Conservation (phyloP, 495 filamentous ascomycete genomes). For the Aspergillus diversus region DNA sequence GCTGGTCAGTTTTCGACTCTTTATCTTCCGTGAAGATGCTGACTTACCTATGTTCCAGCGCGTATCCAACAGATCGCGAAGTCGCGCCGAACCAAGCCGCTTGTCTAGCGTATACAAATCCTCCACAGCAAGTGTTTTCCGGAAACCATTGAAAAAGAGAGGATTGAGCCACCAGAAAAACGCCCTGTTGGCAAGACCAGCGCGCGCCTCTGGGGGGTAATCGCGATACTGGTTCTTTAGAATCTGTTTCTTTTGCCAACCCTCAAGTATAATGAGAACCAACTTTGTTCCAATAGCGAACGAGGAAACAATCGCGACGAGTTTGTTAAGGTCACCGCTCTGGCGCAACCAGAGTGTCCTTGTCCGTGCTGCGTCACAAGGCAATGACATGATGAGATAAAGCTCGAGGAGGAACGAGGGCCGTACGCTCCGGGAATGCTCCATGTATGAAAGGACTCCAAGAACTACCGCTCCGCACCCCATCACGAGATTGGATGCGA, state of each 20-base stretch:
- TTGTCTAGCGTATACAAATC: conserved; percentile 14
- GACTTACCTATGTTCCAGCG: conserved; percentile 35
- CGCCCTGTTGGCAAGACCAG: conserved; percentile 1
- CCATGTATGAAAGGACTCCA: conserved; percentile 7
- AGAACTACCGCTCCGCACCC: conserved; percentile 3
- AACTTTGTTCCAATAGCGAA: conserved; percentile 4
- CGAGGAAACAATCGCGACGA: conserved; percentile 3
- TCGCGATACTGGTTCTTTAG: background rate
- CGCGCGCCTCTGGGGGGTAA: conserved; percentile 5
- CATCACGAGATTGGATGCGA: conserved; percentile 5
- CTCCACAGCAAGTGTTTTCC: conserved; percentile 9
- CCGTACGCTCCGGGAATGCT: conserved; percentile 12
- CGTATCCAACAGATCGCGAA: conserved; percentile 30
- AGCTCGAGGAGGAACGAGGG: conserved; percentile 5
- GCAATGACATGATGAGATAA: background rate
- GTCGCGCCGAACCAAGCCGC: conserved; percentile 7
- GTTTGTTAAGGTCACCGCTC: background rate
- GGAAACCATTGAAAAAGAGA: conserved; percentile 11
- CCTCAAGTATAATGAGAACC: background rate
- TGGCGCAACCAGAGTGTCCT: conserved; percentile 8
- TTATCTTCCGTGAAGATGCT: conserved; percentile 22
- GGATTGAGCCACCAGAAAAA: conserved; percentile 23
- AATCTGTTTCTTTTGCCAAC: conserved; percentile 5
- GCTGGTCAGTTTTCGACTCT: background rate
- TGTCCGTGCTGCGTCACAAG: conserved; percentile 4